Conservation (phyloP, 305 asterid genomes). For the Withania somnifera region DNA sequence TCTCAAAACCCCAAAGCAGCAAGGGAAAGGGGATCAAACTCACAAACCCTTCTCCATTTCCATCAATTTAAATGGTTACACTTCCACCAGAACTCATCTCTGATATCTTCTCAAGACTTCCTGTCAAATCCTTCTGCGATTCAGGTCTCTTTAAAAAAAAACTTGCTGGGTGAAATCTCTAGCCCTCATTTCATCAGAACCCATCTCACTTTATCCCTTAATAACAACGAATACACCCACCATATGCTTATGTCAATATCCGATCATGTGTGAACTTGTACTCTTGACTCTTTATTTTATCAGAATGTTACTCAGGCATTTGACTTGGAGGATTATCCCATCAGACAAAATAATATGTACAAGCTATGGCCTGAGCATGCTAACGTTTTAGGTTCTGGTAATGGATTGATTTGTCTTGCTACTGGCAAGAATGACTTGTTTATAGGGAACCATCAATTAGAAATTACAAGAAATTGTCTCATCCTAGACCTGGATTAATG, state of each 20-base stretch:
- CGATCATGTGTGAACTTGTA: background rate
- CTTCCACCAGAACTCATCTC: background rate
- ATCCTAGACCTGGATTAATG: background rate
- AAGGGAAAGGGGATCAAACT: too few relatives aligned
- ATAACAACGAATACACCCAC: background rate
- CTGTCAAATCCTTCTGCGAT: background rate
- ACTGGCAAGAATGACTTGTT: background rate
- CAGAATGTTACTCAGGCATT: background rate
- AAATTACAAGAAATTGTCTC: background rate
- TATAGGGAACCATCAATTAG: background rate
- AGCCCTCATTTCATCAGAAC: background rate
- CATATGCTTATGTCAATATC: background rate
- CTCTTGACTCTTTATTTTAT: too few relatives aligned
- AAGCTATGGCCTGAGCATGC: background rate
- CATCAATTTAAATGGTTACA: background rate
- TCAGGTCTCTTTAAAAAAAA: too few relatives aligned
- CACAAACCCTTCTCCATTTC: background rate
- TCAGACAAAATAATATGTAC: background rate
- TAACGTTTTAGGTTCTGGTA: background rate
- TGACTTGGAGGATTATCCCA: background rate
- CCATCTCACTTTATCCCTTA: background rate
- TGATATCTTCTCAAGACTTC: background rate
- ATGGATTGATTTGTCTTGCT: background rate
- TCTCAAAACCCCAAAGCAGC: too few relatives aligned
- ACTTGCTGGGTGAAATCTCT: background rate